A percentile compares a stretch with the other conserved stretches of the same genome.
Conservation (phyloP, 78 protist species). For the Monosiga brevicollis region DNA sequence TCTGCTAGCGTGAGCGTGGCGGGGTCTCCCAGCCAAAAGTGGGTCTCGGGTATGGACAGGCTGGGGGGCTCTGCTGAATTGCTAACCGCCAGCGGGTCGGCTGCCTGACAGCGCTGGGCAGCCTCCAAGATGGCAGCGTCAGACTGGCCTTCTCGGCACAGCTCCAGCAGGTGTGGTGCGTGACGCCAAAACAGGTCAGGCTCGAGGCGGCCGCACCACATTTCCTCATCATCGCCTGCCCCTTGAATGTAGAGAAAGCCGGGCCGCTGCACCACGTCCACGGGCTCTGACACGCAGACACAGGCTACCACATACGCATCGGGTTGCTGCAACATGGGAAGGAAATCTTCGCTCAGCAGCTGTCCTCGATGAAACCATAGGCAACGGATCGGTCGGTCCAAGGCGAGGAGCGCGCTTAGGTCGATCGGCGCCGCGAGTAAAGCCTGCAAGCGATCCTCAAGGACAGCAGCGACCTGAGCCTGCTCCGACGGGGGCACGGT, state of each 20-base stretch:
- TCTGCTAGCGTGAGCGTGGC: no score
- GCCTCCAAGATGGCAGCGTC: no score
- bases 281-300: not conserved
- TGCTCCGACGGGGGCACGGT: not conserved
- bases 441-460: not conserved
- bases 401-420: not conserved
- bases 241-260: not conserved
- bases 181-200: not conserved
- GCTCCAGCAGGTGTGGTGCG: not conserved
- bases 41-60: no score
- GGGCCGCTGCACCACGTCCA: not conserved
- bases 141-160: no score
- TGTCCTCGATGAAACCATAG: not conserved
- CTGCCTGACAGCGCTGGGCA: no score
- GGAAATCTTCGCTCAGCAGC: no score
- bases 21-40: no score
- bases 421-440: not conserved
- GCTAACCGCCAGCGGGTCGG: no score
- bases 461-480: not conserved
- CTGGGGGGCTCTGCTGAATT: no score
- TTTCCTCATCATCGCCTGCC: conserved; percentile 1
- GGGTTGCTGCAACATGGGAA: no score
- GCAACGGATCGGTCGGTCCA: not conserved
- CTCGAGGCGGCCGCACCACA: not conserved
- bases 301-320: not conserved